These are phyloP conservation scores for Pythium guiyangense DNA, from an alignment of 352 stramenopile species.

Conservation along the genomic window DNA sequence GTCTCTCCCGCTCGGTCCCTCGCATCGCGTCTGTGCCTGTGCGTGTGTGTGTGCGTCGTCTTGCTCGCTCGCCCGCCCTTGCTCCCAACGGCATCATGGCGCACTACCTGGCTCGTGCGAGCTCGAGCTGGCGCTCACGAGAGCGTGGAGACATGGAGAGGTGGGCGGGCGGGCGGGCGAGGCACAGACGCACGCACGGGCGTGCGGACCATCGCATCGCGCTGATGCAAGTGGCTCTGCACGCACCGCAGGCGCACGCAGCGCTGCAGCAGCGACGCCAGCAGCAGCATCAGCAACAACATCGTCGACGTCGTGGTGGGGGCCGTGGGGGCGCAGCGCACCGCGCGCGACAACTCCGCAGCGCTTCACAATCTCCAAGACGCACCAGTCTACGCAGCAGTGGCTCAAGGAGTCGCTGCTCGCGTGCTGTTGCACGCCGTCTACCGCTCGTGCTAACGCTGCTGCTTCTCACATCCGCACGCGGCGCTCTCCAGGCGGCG, in stretches of 20 bases:
- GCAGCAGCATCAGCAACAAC: background rate
- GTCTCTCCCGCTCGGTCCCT: background rate
- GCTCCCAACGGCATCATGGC: no score
- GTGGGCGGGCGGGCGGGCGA: background rate
- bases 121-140: no score
- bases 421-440: conserved; percentile 15
- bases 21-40: background rate
- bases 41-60: background rate
- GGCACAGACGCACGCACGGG: background rate
- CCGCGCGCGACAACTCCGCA: background rate
- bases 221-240: conserved; percentile 3
- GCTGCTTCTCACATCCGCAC: conserved; percentile 10
- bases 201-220: background rate
- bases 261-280: background rate
- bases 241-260: background rate
- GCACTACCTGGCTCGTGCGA: no score
- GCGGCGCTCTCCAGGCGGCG: conserved; percentile 17
- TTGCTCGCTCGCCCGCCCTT: background rate
- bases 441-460: conserved; percentile 5
- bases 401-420: conserved; percentile 16
- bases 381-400: conserved; percentile 3
- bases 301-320: conserved; percentile 1
- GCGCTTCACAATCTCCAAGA: conserved; percentile 3
- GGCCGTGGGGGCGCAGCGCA: background rate
- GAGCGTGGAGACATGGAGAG: background rate